Conservation (phyloP, 1,139 yeast genomes). For the Protomyces pachydermus region DNA sequence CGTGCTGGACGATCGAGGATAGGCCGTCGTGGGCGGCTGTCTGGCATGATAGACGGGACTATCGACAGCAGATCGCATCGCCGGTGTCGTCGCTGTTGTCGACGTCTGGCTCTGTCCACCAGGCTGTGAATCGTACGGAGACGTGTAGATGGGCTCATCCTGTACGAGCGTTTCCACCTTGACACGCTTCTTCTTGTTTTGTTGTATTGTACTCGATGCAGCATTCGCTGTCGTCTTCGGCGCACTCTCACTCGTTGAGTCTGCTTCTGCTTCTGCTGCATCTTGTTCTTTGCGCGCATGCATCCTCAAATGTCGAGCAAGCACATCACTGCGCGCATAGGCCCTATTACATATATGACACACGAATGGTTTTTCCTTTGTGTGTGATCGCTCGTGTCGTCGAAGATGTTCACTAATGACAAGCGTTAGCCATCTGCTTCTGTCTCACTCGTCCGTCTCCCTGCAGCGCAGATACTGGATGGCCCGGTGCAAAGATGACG, state of each 20-base stretch:
- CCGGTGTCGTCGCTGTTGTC: not conserved
- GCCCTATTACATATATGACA: conserved; percentile 21
- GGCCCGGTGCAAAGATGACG: no score
- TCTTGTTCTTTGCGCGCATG: conserved; percentile 9
- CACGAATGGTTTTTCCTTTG: conserved; percentile 23
- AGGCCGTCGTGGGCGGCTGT: not conserved
- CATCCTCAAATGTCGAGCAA: conserved; percentile 22
- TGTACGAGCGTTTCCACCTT: not conserved
- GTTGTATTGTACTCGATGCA: not conserved
- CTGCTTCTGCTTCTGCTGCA: not conserved
- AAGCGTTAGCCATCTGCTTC: no score
- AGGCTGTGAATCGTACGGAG: not conserved
- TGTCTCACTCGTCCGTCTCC: no score
- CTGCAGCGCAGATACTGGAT: no score
- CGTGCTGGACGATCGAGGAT: not conserved
- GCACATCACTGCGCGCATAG: conserved; percentile 25
- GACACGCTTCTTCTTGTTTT: not conserved
- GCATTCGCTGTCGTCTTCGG: not conserved
- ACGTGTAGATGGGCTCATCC: not conserved
- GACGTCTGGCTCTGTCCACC: not conserved
- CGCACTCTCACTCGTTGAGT: not conserved
- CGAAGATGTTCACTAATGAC: conserved; percentile 6
- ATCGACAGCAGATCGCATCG: not conserved
- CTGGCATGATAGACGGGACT: not conserved
- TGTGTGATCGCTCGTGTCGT: conserved; percentile 22